Evolutionary conservation across 257 asterid species (phyloP).

Genomic region (Lavandula angustifolia): DNA sequence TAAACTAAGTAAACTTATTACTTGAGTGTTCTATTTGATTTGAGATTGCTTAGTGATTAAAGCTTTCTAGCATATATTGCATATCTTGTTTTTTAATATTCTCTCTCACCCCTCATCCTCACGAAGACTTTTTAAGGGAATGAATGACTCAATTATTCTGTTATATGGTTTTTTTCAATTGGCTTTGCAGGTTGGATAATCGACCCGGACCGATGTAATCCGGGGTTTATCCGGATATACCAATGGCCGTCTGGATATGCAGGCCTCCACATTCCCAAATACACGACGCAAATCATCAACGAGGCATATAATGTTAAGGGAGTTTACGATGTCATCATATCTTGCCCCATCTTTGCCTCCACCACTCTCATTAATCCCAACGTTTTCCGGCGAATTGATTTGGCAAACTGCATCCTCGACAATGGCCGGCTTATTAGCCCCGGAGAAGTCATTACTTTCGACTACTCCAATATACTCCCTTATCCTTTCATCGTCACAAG

Average conservation of each 20-base stretch:
- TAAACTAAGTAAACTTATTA: background rate
- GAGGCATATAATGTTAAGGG: constrained; percentile 52
- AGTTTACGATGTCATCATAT: constrained; percentile 46
- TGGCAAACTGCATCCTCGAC: constrained; percentile 42
- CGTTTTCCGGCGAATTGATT: constrained; percentile 45
- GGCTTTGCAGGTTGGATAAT: constrained; percentile 37
- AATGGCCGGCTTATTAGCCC: constrained; percentile 50
- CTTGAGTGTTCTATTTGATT: too few relatives aligned
- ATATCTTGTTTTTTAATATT: too few relatives aligned
- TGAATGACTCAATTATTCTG: too few relatives aligned
- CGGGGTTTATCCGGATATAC: constrained; percentile 35
- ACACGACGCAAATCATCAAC: constrained; percentile 52
- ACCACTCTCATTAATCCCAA: constrained; percentile 53
- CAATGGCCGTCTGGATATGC: constrained; percentile 68
- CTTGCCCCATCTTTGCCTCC: constrained; percentile 60
- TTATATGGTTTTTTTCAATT: background rate
- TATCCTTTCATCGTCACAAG: constrained; percentile 39
- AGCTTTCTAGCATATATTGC: too few relatives aligned
- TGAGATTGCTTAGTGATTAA: too few relatives aligned
- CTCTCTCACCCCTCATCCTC: too few relatives aligned
- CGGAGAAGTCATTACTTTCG: constrained; percentile 60
- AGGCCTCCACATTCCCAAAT: constrained; percentile 56
- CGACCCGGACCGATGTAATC: constrained; percentile 31
- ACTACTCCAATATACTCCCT: constrained; percentile 60
- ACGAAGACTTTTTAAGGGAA: too few relatives aligned